Percentiles rank a stretch among this genome's conserved stretches.
Evolutionary conservation across 2,329 filamentous ascomycete genomes (phyloP).

Genomic region (Trichoderma semiorbis): DNA sequence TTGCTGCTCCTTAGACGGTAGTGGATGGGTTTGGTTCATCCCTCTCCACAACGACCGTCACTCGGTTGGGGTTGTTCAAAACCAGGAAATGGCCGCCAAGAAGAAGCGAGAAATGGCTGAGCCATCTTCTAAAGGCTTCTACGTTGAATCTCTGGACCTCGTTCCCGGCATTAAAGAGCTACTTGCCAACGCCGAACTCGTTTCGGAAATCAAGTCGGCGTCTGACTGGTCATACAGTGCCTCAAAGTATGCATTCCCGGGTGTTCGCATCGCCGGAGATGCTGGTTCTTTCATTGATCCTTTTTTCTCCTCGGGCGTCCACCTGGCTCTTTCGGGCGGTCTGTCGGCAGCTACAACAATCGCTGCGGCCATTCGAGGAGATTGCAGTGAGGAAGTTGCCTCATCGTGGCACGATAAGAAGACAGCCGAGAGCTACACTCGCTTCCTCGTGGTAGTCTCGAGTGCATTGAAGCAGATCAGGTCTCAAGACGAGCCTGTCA

Average conservation of each 20-base stretch:
- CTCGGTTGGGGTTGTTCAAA: slow-evolving; percentile 43
- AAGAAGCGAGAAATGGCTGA: slow-evolving; percentile 30
- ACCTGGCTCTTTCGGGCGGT: slow-evolving; percentile 41
- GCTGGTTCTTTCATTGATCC: slow-evolving; percentile 50
- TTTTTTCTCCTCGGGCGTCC: slow-evolving; percentile 46
- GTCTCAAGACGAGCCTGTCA: slow-evolving; percentile 35
- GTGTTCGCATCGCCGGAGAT: slow-evolving; percentile 43
- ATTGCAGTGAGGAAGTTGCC: slow-evolving; percentile 37
- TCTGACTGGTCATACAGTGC: slow-evolving; percentile 49
- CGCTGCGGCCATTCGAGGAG: slow-evolving; percentile 35
- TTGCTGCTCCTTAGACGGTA: slow-evolving; percentile 33
- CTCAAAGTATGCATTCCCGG: slow-evolving; percentile 38
- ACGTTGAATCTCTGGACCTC: slow-evolving; percentile 32
- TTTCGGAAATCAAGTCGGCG: slow-evolving; percentile 37
- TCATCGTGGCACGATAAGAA: slow-evolving; percentile 44
- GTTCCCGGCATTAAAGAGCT: slow-evolving; percentile 30
- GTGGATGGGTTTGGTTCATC: slow-evolving; percentile 50
- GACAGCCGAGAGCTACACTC: slow-evolving; percentile 43
- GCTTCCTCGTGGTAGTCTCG: slow-evolving; percentile 38
- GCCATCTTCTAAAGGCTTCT: slow-evolving; percentile 31
- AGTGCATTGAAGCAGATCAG: slow-evolving; percentile 38
- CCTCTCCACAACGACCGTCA: slow-evolving; percentile 45
- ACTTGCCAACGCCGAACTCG: slow-evolving; percentile 32
- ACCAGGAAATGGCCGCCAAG: slow-evolving; percentile 34
- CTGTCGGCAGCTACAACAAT: slow-evolving; percentile 47